phyloP scores from a whole-genome alignment of 2,329 filamentous ascomycete species.

The Trichoderma cornu-damae region DNA sequence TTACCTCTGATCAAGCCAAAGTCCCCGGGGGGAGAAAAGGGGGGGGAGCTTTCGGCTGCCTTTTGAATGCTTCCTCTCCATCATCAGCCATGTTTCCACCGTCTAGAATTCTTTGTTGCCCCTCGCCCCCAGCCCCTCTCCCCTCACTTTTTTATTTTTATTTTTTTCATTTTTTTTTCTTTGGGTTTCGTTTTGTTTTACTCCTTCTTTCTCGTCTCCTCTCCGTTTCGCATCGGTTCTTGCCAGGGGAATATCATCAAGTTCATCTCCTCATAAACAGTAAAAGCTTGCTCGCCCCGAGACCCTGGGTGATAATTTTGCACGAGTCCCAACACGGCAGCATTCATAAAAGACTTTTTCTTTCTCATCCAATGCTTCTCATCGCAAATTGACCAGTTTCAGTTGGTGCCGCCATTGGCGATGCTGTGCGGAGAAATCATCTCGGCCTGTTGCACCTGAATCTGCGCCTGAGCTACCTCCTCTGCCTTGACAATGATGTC shows the following conservation, averaged over 20 bases:
- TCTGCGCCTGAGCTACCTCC: constrained; percentile 34
- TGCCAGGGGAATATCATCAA: constrained; percentile 16
- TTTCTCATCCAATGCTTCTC: constrained; percentile 1
- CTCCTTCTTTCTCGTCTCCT: not conserved
- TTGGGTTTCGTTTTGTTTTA: not conserved
- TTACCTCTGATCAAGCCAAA: not conserved
- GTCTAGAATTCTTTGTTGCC: constrained; percentile 14
- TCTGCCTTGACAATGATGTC: constrained; percentile 63
- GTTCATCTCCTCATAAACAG: constrained; percentile 17
- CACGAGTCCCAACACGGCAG: not conserved
- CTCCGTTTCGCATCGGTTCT: not conserved
- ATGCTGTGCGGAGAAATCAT: constrained; percentile 2
- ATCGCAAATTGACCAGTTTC: constrained; percentile 1
- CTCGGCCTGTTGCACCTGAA: constrained; percentile 24
- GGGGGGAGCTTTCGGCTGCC: not conserved
- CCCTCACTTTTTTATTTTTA: not conserved
- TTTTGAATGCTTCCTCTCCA: not conserved
- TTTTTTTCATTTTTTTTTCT: not conserved
- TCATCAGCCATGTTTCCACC: constrained; percentile 6
- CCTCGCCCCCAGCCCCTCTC: not conserved
- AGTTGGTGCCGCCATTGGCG: constrained; percentile 19
- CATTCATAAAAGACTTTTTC: constrained; percentile 1
- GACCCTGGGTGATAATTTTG: not conserved
- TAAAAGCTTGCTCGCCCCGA: constrained; percentile 1
- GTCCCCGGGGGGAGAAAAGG: not conserved